phyloP scores from a whole-genome alignment of 2,329 filamentous ascomycete genomes.

The Neospermospora avenae region DNA sequence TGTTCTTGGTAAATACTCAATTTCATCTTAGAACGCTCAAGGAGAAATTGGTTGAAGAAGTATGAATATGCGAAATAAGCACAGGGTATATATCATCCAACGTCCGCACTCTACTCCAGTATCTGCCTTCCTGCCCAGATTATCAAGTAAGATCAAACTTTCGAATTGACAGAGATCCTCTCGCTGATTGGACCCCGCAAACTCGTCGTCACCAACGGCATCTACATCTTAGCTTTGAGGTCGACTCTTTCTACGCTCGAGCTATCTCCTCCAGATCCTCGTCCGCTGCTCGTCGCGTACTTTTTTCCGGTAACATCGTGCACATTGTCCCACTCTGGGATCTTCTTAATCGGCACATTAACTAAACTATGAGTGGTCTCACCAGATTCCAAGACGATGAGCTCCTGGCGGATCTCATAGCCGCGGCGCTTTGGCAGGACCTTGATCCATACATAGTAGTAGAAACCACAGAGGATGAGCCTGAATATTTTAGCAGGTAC shows the following conservation, averaged over 20 bases:
- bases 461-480: constrained; percentile 50
- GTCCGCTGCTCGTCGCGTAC: neutral
- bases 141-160: no score
- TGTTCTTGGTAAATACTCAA: no score
- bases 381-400: constrained; percentile 48
- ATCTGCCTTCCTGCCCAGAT: no score
- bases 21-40: no score
- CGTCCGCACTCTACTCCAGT: no score
- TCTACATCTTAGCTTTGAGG: neutral
- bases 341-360: constrained; percentile 48
- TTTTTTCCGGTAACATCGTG: constrained; percentile 45
- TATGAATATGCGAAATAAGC: no score
- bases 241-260: neutral
- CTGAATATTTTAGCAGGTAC: constrained; percentile 33
- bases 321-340: constrained; percentile 54
- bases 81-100: no score
- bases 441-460: constrained; percentile 58
- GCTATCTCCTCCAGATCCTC: neutral
- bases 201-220: no score
- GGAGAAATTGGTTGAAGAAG: no score
- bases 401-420: constrained; percentile 54
- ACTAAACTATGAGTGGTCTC: constrained; percentile 47
- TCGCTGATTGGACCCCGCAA: no score
- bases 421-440: constrained; percentile 49
- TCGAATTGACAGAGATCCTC: no score